Conservation (phyloP, 2,329 filamentous ascomycete genomes). For the Westerdykella sp. region DNA sequence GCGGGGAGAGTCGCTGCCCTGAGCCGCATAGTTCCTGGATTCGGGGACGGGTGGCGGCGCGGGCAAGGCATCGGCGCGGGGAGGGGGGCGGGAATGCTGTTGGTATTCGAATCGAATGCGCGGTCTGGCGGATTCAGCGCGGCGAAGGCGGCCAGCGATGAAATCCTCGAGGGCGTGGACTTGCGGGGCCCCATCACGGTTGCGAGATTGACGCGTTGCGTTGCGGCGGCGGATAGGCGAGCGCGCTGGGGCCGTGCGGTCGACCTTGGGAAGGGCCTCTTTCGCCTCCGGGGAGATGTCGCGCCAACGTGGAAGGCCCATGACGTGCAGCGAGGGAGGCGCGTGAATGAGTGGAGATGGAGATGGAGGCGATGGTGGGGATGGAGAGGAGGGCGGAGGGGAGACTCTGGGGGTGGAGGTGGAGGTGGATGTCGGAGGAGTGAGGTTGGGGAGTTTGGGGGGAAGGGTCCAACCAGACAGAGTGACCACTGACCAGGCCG, state of each 20-base stretch:
- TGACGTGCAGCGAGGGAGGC: constrained; percentile 22
- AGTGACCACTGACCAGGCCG: too few relatives aligned
- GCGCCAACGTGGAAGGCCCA: constrained; percentile 52
- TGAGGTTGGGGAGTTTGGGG: too few relatives aligned
- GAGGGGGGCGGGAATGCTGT: constrained; percentile 5
- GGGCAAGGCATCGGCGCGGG: constrained; percentile 17
- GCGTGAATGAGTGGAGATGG: constrained; percentile 9
- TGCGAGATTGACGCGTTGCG: too few relatives aligned
- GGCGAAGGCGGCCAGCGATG: constrained; percentile 7
- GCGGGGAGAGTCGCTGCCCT: constrained; percentile 9
- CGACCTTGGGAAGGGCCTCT: constrained; percentile 42
- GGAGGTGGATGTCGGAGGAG: too few relatives aligned
- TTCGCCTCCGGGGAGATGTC: constrained; percentile 46
- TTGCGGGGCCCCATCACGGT: constrained; percentile 8
- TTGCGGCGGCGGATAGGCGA: constrained; percentile 53
- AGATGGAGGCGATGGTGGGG: constrained; percentile 14
- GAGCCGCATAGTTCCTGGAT: constrained; percentile 16
- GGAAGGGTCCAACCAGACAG: too few relatives aligned
- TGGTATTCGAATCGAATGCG: not conserved
- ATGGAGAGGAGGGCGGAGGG: constrained; percentile 9
- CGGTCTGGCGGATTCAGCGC: constrained; percentile 7
- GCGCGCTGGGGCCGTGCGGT: constrained; percentile 48
- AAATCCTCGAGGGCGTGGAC: constrained; percentile 6
- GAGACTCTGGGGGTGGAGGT: not conserved
- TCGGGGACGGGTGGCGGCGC: constrained; percentile 33